Conservation (phyloP, 768 basidiomycete species). For the Macrolepiota fuliginosa region DNA sequence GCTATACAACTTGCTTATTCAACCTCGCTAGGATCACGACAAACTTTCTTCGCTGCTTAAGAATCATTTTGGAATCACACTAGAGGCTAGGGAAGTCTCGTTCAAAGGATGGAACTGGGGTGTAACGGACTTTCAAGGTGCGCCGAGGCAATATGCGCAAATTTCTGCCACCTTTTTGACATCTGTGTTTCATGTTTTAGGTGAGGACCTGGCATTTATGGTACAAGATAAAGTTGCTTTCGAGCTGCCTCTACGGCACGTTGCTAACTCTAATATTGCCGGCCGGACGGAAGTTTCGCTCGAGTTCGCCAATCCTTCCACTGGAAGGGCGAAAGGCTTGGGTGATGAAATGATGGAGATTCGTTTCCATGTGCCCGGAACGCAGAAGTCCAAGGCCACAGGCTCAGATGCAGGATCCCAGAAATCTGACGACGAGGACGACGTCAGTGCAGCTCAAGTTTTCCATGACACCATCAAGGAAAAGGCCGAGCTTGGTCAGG, state of each 20-base stretch:
- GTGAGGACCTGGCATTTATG: slow-evolving; percentile 87
- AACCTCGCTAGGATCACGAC: slow-evolving; percentile 79
- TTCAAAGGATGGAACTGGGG: slow-evolving; percentile 99
- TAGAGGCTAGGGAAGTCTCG: slow-evolving; percentile 84
- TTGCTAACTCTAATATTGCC: slow-evolving; percentile 97
- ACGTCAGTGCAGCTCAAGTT: slow-evolving; percentile 89
- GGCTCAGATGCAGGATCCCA: slow-evolving; percentile 74
- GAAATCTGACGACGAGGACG: slow-evolving; percentile 74
- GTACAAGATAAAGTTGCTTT: slow-evolving; percentile 88
- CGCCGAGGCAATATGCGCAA: not conserved
- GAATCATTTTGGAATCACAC: slow-evolving; percentile 79
- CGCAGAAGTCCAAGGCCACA: slow-evolving; percentile 48
- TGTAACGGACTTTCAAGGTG: slow-evolving; percentile 90
- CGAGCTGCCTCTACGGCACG: slow-evolving; percentile 80
- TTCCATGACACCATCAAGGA: slow-evolving; percentile 98
- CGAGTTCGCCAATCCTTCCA: slow-evolving; percentile 70
- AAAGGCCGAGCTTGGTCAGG: slow-evolving; percentile 90
- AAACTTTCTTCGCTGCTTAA: slow-evolving; percentile 78
- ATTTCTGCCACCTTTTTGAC: not conserved
- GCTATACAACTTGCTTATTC: not conserved
- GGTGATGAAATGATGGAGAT: slow-evolving; percentile 95
- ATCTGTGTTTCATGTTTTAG: slow-evolving; percentile 35
- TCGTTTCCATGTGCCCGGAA: slow-evolving; percentile 92
- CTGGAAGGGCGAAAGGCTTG: slow-evolving; percentile 34
- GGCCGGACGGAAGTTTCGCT: slow-evolving; percentile 98